Conservation (phyloP, 768 basidiomycete species). For the Ephemerocybe angulata region DNA sequence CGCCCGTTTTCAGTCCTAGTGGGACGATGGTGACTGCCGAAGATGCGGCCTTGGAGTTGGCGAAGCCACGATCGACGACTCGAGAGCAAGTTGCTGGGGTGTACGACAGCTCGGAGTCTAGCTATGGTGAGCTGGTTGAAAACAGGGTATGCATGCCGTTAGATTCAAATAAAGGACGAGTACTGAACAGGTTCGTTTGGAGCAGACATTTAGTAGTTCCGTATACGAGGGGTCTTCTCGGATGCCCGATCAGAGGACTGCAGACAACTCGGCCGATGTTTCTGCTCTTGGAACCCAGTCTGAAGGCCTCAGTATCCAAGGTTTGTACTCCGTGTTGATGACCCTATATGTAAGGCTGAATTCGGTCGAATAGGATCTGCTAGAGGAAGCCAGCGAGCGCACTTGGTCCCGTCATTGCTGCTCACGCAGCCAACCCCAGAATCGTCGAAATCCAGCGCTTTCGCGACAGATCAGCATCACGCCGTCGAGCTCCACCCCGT, state of each 20-base stretch:
- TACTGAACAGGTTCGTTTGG: background rate
- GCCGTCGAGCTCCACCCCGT: background rate
- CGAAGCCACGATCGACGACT: background rate
- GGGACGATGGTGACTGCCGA: background rate
- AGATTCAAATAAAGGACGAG: background rate
- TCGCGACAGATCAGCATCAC: background rate
- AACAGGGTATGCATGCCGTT: background rate
- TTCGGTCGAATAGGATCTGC: background rate
- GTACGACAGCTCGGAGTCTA: conserved; percentile 6
- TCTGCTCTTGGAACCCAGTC: background rate
- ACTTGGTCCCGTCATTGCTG: conserved; percentile 4
- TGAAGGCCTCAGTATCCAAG: background rate
- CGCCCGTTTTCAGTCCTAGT: background rate
- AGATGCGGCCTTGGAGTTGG: background rate
- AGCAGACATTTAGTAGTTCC: conserved; percentile 7
- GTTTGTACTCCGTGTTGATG: background rate
- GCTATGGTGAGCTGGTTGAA: conserved; percentile 9
- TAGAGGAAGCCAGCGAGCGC: background rate
- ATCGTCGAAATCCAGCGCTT: conserved; percentile 5
- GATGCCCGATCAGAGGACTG: background rate
- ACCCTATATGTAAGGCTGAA: background rate
- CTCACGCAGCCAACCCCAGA: conserved; percentile 9
- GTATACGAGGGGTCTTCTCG: background rate
- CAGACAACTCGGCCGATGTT: background rate
- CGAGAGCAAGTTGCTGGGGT: background rate